These are phyloP conservation scores for Proliferodiscus dingleyae DNA, from an alignment of 2,329 filamentous ascomycete species.

Conservation along the genomic window DNA sequence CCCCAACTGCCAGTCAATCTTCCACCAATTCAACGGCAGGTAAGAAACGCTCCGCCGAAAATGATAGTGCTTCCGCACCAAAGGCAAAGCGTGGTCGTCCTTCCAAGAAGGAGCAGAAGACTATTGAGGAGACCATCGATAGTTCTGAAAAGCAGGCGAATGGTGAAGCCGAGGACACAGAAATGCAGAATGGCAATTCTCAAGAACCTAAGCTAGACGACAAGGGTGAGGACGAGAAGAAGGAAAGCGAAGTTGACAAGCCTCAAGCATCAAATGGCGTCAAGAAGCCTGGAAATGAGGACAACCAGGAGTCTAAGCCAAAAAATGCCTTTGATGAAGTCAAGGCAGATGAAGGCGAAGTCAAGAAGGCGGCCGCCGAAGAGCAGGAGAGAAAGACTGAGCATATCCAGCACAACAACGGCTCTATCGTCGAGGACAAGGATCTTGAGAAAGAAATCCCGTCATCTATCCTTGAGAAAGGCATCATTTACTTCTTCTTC, in stretches of 20 bases:
- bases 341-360: constrained; percentile 25
- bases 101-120: constrained; percentile 23
- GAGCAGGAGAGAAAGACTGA: constrained; percentile 24
- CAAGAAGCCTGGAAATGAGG: constrained; percentile 10
- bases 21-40: neutral
- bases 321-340: constrained; percentile 30
- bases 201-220: constrained; percentile 7
- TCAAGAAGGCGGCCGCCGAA: constrained; percentile 23
- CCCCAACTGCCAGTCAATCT: neutral
- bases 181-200: neutral
- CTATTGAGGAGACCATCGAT: constrained; percentile 23
- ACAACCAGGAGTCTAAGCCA: constrained; percentile 13
- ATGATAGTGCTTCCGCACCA: constrained; percentile 7
- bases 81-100: constrained; percentile 35
- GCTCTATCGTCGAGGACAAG: constrained; percentile 28
- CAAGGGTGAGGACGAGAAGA: constrained; percentile 6
- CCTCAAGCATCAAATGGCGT: constrained; percentile 1
- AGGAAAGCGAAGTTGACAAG: constrained; percentile 2
- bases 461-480: constrained; percentile 71
- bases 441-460: constrained; percentile 35
- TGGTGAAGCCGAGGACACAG: neutral
- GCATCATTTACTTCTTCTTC: constrained; percentile 87
- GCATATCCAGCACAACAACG: constrained; percentile 25
- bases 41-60: neutral
- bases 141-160: neutral